These are phyloP conservation scores for Elaeis guineensis DNA, from an alignment of 176 grass and related monocot species.

Conservation along the genomic window DNA sequence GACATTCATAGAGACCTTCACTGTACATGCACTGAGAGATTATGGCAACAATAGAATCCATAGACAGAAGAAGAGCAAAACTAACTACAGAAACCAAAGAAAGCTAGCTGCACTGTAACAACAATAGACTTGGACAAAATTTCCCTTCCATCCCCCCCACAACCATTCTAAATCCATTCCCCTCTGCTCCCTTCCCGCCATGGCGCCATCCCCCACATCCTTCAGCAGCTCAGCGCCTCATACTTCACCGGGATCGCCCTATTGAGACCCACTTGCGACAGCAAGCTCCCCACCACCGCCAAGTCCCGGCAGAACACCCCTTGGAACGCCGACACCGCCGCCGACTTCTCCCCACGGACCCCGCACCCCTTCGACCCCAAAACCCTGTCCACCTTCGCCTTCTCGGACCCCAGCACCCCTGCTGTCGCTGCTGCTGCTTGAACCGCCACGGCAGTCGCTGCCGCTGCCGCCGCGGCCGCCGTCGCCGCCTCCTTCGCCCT, in stretches of 20 bases:
- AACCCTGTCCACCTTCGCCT: not conserved
- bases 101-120: slow-evolving; percentile 15
- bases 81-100: not conserved
- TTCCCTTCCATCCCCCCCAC: slow-evolving; percentile 12
- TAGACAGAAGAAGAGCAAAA: slow-evolving; percentile 15
- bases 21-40: slow-evolving; percentile 22
- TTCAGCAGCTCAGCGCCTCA: slow-evolving; percentile 88
- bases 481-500: slow-evolving; percentile 26
- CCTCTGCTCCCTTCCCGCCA: not conserved
- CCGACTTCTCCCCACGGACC: not conserved
- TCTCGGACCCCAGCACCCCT: not conserved
- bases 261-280: slow-evolving; percentile 49
- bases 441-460: not conserved
- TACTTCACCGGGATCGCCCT: slow-evolving; percentile 63
- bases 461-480: not conserved
- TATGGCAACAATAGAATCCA: slow-evolving; percentile 14
- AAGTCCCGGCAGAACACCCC: slow-evolving; percentile 95
- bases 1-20: slow-evolving; percentile 2
- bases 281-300: slow-evolving; percentile 74
- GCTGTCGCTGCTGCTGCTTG: not conserved
- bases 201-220: not conserved
- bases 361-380: too few relatives aligned
- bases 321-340: slow-evolving; percentile 46
- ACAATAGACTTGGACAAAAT: slow-evolving; percentile 41
- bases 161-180: not conserved